Percentiles rank a stretch among this genome's conserved stretches.
These are phyloP conservation scores for Babesia bovis DNA, from an alignment of 169 alveolate genomes.

Conservation along the genomic window DNA sequence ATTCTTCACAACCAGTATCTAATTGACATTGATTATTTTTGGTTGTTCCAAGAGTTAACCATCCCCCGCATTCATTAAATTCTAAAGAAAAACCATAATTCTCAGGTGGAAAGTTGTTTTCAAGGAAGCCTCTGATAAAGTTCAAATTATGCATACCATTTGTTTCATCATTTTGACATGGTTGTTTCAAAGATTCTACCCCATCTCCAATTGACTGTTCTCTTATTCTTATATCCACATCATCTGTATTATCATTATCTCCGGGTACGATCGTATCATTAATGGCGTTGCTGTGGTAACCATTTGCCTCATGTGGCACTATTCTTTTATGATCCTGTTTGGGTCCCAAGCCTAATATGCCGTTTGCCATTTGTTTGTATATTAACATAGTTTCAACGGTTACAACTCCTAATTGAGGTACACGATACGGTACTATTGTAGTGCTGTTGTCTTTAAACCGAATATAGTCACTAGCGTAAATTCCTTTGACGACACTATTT, in stretches of 20 bases:
- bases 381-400: conserved; percentile 67
- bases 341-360: conserved; percentile 73
- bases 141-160: background rate
- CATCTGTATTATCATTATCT: background rate
- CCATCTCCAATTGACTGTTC: background rate
- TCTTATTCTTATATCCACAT: background rate
- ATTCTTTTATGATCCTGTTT: conserved; percentile 38
- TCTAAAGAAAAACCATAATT: conserved; percentile 54
- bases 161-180: background rate
- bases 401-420: conserved; percentile 50
- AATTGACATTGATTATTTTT: background rate
- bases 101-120: conserved; percentile 23
- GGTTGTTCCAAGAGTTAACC: conserved; percentile 68
- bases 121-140: conserved; percentile 35
- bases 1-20: background rate
- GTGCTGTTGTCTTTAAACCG: conserved; percentile 31
- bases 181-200: background rate
- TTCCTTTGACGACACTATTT: conserved; percentile 67
- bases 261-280: too few relatives aligned
- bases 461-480: conserved; percentile 61
- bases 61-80: conserved; percentile 74
- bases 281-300: background rate
- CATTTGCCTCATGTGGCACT: background rate
- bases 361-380: conserved; percentile 72
- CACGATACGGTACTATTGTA: background rate